Percentiles rank a stretch among this genome's conserved stretches.
These are phyloP conservation scores for Aspergillus taichungensis DNA, from an alignment of 495 filamentous ascomycete species.

Conservation along the genomic window DNA sequence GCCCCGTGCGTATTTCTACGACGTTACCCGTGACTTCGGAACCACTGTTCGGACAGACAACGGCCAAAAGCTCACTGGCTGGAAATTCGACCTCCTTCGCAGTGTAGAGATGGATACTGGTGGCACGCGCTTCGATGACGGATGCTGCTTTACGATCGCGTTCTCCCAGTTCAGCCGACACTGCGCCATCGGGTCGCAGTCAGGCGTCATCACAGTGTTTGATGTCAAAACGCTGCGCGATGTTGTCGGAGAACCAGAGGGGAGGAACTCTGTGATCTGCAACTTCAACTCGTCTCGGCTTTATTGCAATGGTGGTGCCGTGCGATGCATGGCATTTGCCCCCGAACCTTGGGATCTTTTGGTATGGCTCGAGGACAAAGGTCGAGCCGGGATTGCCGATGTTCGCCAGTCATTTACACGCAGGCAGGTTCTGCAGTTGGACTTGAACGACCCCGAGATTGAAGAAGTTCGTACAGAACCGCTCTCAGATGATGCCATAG, in stretches of 20 bases:
- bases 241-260: constrained; percentile 26
- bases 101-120: constrained; percentile 30
- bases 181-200: constrained; percentile 64
- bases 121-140: constrained; percentile 23
- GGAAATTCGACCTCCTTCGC: constrained; percentile 28
- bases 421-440: constrained; percentile 63
- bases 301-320: constrained; percentile 57
- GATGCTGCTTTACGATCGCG: constrained; percentile 59
- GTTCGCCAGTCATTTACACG: constrained; percentile 65
- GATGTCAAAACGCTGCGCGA: constrained; percentile 45
- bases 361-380: constrained; percentile 87
- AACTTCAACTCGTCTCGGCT: constrained; percentile 50
- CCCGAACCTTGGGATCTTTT: constrained; percentile 86
- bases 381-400: constrained; percentile 76
- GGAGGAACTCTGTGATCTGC: constrained; percentile 28
- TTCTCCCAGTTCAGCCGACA: constrained; percentile 60
- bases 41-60: constrained; percentile 33
- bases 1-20: constrained; percentile 73
- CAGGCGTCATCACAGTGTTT: constrained; percentile 60
- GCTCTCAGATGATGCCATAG: constrained; percentile 17
- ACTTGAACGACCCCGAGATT: constrained; percentile 43
- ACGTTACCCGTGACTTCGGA: constrained; percentile 32
- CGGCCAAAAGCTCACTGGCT: constrained; percentile 33
- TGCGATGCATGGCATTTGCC: constrained; percentile 84
- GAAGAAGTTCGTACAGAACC: constrained; percentile 47